Evolutionary conservation across 164 flowering plant genomes (phyloP), one percentile per base, ranked within the genome.

Genomic region (Tinospora cordifolia): DNA sequence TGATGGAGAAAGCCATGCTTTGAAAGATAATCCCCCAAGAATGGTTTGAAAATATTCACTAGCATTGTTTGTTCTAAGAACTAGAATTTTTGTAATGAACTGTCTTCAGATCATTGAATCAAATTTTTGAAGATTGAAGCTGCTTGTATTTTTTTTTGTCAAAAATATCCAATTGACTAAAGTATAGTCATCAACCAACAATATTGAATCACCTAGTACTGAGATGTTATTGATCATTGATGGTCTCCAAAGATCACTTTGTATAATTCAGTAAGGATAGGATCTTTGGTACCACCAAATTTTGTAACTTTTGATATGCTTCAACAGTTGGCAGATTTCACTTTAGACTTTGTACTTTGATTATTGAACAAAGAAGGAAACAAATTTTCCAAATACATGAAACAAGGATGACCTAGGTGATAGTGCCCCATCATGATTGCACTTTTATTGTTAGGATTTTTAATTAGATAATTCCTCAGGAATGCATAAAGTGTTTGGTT

Each of bases 251-350:
- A 30, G 2, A 30, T 30, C 36, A 30, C 36, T 30, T 2, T 30
- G 36, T 30, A 30, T 30, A 30, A 30, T 30, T 30, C 3, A 30
- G 36, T 1, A 30, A 30, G 36, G 36, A 30, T 30, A 30, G 4
- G 36, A 49, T 15, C 2, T 24, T 36, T 39, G 39, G 68, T 15
- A 65, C 7, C n/a, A 36, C 14, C n/a, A 25, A 8, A 19, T 10
- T 66, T 13, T 8, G 41, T 8, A 44, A 39, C 17, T 25, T 26
- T 36, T 0, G 44, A 13, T 34, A 66, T 38, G 69, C 21, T 66
- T 66, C 0, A 57, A 49, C 41, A 66, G n/a, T 51, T 66, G 54
- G 21, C 51, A 66, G 22, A 66, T 51, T 22, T 66, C 57, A 66
- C 69, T 44, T 51, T 66, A 3, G 10, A n/a, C 11, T 9, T 41